A percentile compares a stretch with the other conserved stretches of the same genome.
phyloP scores from a whole-genome alignment of 148 eudicot genomes.

The Vaccinium corymbosum region DNA sequence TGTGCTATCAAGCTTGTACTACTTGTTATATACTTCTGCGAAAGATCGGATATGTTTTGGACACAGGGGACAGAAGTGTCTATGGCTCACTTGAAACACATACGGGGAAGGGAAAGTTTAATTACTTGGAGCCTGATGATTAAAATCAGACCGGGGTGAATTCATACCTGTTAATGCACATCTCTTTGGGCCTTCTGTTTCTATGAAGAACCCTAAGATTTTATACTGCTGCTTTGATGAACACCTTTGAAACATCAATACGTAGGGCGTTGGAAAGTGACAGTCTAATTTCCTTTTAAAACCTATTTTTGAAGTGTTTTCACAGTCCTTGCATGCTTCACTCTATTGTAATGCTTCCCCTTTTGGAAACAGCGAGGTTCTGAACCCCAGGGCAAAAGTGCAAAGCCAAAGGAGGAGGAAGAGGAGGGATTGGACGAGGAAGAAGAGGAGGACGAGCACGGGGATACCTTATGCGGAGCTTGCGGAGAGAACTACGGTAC shows the following conservation, averaged over 20 bases:
- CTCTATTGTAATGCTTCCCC: not conserved
- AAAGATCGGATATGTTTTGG: not conserved
- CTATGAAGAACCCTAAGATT: not conserved
- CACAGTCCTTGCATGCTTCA: not conserved
- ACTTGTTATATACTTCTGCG: not conserved
- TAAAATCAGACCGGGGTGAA: not conserved
- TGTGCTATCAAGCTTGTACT: not conserved
- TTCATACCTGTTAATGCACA: not conserved
- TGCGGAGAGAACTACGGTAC: conserved; percentile 56
- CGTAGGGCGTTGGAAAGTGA: not conserved
- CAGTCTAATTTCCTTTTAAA: not conserved
- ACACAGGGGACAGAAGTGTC: not conserved
- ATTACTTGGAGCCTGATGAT: not conserved
- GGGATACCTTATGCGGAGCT: conserved; percentile 56
- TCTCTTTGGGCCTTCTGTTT: not conserved
- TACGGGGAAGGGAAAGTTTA: not conserved
- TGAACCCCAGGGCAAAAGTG: conserved; percentile 19
- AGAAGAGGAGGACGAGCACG: conserved; percentile 55
- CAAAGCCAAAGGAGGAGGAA: conserved; percentile 27
- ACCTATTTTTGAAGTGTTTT: not conserved
- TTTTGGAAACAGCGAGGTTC: conserved; percentile 22
- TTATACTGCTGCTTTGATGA: not conserved
- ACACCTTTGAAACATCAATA: not conserved
- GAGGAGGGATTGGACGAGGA: conserved; percentile 42
- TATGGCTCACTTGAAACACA: not conserved